A percentile compares a stretch with the other conserved stretches of the same genome.
Evolutionary conservation across 2,329 filamentous ascomycete genomes (phyloP).

Genomic region (Colletotrichum tofieldiae): DNA sequence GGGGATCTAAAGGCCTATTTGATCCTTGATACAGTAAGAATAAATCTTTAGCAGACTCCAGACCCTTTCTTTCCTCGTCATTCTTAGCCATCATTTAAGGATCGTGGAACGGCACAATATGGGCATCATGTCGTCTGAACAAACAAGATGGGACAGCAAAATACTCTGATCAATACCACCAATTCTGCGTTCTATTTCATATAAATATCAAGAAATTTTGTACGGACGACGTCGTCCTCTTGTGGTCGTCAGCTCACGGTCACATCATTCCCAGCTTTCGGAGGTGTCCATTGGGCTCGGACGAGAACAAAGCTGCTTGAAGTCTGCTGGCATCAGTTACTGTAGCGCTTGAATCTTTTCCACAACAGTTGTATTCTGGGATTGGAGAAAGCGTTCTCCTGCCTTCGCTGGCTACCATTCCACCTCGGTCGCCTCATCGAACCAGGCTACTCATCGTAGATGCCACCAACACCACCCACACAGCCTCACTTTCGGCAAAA

Average conservation of each 20-base stretch:
- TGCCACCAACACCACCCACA: background rate
- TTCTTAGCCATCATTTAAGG: background rate
- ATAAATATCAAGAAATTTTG: background rate
- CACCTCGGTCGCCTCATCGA: background rate
- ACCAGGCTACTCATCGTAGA: background rate
- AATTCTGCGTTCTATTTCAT: background rate
- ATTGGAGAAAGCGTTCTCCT: too few species aligned
- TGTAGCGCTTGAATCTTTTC: background rate
- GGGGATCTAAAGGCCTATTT: background rate
- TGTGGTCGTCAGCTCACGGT: background rate
- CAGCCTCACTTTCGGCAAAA: background rate
- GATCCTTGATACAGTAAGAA: background rate
- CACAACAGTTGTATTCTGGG: too few species aligned
- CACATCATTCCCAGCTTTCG: background rate
- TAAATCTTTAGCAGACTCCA: background rate
- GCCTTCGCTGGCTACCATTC: background rate
- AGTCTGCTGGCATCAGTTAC: background rate
- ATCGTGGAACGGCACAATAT: too few species aligned
- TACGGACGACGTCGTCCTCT: background rate
- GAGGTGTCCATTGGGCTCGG: background rate
- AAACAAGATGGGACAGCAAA: background rate
- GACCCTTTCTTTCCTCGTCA: too few species aligned
- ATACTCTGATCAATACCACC: background rate
- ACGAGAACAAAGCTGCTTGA: background rate
- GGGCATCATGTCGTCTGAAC: background rate